A percentile compares a stretch with the other conserved stretches of the same genome.
Conservation (phyloP, 176 grass and related monocot genomes). For the Bonia amplexicaulis region DNA sequence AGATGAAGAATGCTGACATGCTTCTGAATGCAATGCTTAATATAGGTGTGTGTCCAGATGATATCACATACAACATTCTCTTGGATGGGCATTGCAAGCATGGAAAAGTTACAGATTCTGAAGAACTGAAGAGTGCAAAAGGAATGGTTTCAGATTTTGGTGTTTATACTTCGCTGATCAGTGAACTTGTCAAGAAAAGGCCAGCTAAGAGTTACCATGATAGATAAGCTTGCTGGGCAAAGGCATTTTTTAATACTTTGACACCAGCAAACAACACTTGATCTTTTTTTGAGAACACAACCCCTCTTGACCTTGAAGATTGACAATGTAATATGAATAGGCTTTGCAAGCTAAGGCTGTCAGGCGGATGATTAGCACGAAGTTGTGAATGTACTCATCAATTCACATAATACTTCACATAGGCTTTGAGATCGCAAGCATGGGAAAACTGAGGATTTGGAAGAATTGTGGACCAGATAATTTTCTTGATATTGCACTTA, state of each 20-base stretch:
- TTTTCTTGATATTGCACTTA: slow-evolving; percentile 24
- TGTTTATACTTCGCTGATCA: slow-evolving; percentile 61
- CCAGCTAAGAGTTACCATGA: slow-evolving; percentile 33
- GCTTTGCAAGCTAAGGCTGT: background rate
- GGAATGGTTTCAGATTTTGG: slow-evolving; percentile 73
- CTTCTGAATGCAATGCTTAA: slow-evolving; percentile 80
- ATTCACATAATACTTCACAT: background rate
- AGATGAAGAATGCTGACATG: slow-evolving; percentile 80
- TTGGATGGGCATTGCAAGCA: slow-evolving; percentile 76
- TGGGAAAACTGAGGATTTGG: slow-evolving; percentile 9
- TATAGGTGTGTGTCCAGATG: slow-evolving; percentile 59
- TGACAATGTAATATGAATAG: background rate
- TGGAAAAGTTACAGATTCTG: slow-evolving; percentile 40
- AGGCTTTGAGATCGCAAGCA: slow-evolving; percentile 21
- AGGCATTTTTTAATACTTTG: background rate
- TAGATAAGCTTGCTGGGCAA: slow-evolving; percentile 8
- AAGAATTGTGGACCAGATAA: slow-evolving; percentile 14
- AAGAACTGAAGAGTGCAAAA: slow-evolving; percentile 64
- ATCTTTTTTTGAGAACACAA: background rate
- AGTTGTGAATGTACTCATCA: background rate
- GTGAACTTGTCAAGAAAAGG: slow-evolving; percentile 62
- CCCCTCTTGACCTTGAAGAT: background rate
- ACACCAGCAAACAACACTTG: background rate
- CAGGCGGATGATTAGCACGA: background rate
- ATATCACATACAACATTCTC: slow-evolving; percentile 89